Percentiles rank a stretch among this genome's conserved stretches.
These are phyloP conservation scores for Chaetomium sp. DNA, from an alignment of 2,329 filamentous ascomycete genomes.

Conservation along the genomic window DNA sequence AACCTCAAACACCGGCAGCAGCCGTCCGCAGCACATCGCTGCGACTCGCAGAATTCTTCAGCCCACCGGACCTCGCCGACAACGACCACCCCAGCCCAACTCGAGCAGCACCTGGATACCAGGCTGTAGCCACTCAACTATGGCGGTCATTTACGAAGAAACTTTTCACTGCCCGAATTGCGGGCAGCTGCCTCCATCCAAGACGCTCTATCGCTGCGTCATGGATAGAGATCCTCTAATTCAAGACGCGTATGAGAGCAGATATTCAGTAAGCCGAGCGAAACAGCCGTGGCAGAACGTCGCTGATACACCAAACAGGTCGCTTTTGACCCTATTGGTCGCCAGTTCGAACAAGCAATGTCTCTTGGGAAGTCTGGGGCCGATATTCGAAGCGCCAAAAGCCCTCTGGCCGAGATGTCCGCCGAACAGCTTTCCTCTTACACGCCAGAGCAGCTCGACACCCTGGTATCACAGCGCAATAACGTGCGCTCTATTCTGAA, in stretches of 20 bases:
- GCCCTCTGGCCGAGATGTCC: conserved; percentile 50
- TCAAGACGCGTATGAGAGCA: conserved; percentile 39
- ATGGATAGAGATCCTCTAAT: conserved; percentile 59
- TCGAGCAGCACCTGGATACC: conserved; percentile 17
- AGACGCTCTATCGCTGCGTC: conserved; percentile 74
- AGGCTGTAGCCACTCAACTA: conserved; percentile 67
- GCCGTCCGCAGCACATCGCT: not conserved
- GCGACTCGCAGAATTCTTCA: not conserved
- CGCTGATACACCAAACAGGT: conserved; percentile 32
- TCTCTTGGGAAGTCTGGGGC: conserved; percentile 45
- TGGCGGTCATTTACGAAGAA: conserved; percentile 64
- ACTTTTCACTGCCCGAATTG: conserved; percentile 61
- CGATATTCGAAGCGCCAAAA: conserved; percentile 46
- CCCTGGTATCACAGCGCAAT: conserved; percentile 53
- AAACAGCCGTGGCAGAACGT: not conserved
- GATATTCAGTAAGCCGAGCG: conserved; percentile 24
- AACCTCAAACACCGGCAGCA: not conserved
- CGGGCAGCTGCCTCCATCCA: conserved; percentile 55
- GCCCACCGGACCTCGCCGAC: not conserved
- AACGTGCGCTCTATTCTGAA: conserved; percentile 43
- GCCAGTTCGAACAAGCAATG: conserved; percentile 39
- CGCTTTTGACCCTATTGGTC: conserved; percentile 43
- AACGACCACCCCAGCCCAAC: not conserved
- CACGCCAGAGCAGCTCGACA: conserved; percentile 49
- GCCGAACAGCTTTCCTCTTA: conserved; percentile 49